Evolutionary conservation across 139 green algal genomes (phyloP).

Genomic region (Pleodorina starrii): DNA sequence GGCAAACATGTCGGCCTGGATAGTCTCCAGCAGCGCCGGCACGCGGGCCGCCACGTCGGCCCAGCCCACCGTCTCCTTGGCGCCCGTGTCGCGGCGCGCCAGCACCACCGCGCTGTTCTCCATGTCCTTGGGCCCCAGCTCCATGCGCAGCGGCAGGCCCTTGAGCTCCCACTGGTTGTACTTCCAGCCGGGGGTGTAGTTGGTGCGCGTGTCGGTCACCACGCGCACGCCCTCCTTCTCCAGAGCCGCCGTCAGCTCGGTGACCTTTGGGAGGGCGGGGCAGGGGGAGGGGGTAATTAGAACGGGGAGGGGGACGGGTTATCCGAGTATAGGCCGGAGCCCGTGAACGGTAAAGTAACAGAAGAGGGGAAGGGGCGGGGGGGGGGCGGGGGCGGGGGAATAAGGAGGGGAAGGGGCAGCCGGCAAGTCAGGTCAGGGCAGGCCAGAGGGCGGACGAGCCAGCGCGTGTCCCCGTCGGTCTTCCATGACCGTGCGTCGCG

Average conservation of each 20-base stretch:
- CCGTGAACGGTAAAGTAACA: too few relatives aligned
- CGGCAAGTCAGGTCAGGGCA: too few relatives aligned
- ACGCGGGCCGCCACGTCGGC: constrained; percentile 75
- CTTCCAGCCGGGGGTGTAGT: constrained; percentile 97
- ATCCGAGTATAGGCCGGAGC: too few relatives aligned
- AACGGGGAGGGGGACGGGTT: too few relatives aligned
- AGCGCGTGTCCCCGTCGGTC: too few relatives aligned
- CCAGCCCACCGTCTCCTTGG: constrained; percentile 91
- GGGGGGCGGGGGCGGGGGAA: too few relatives aligned
- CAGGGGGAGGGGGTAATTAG: too few relatives aligned
- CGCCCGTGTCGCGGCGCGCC: constrained; percentile 92
- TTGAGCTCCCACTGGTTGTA: constrained; percentile 99
- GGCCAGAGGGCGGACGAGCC: too few relatives aligned
- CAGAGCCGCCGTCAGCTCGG: constrained; percentile 57
- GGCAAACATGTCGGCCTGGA: constrained; percentile 91
- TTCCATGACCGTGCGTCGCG: too few relatives aligned
- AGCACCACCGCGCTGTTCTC: constrained; percentile 84
- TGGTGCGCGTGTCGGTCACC: constrained; percentile 87
- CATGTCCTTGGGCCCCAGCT: constrained; percentile 97
- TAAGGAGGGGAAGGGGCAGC: too few relatives aligned
- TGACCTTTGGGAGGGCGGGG: too few relatives aligned
- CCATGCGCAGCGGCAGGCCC: constrained; percentile 94
- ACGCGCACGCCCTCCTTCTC: constrained; percentile 78
- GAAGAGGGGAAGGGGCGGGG: too few relatives aligned
- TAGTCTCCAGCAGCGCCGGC: constrained; percentile 81